These are phyloP conservation scores for Boletus sp. DNA, from an alignment of 768 basidiomycete genomes.

Conservation along the genomic window DNA sequence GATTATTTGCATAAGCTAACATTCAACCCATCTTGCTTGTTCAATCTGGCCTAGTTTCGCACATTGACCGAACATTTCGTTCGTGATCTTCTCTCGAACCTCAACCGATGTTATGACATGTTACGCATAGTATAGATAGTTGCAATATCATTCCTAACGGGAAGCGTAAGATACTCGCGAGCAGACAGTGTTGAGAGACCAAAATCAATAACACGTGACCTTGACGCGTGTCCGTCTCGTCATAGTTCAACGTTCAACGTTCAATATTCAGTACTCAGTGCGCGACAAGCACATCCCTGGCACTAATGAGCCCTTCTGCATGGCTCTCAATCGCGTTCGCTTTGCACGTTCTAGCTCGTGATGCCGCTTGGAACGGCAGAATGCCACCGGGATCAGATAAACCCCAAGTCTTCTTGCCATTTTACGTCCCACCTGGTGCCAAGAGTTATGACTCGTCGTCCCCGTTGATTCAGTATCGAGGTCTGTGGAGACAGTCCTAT, in stretches of 20 bases:
- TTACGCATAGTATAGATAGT: slow-evolving; percentile 34
- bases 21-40: slow-evolving; percentile 26
- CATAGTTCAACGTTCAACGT: too few relatives aligned
- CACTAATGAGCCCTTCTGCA: slow-evolving; percentile 4
- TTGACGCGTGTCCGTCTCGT: background rate
- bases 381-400: slow-evolving; percentile 45
- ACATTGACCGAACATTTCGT: slow-evolving; percentile 26
- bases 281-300: background rate
- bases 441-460: slow-evolving; percentile 70
- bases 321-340: slow-evolving; percentile 8
- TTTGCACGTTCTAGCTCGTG: slow-evolving; percentile 15
- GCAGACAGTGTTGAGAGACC: background rate
- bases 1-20: slow-evolving; percentile 27
- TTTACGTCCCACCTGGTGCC: slow-evolving; percentile 70
- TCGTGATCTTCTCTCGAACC: slow-evolving; percentile 17
- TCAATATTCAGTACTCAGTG: too few relatives aligned
- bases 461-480: slow-evolving; percentile 60
- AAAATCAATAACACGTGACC: slow-evolving; percentile 26
- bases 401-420: slow-evolving; percentile 54
- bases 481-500: slow-evolving; percentile 54
- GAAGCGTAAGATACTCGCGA: slow-evolving; percentile 15
- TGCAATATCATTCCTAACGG: slow-evolving; percentile 29
- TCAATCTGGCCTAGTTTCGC: slow-evolving; percentile 19
- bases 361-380: slow-evolving; percentile 71
- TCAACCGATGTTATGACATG: slow-evolving; percentile 27